Conservation (phyloP, 2,329 filamentous ascomycete species). For the Paraconiothyrium sp. region DNA sequence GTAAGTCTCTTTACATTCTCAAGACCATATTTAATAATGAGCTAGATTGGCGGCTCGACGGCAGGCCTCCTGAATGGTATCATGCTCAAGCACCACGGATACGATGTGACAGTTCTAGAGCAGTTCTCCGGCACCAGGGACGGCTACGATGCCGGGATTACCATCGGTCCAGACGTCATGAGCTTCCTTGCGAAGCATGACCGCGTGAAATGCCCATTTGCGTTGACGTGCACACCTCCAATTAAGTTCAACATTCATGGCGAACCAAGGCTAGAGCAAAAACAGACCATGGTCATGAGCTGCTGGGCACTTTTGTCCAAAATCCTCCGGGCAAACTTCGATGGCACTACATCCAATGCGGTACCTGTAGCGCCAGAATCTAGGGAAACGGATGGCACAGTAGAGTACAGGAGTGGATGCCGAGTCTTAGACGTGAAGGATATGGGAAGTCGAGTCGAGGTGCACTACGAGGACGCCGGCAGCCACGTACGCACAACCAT, state of each 20-base stretch:
- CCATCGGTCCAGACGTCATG: slow-evolving; percentile 8
- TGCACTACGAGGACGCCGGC: slow-evolving; percentile 12
- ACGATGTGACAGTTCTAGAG: slow-evolving; percentile 21
- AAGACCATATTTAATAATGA: background rate
- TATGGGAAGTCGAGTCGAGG: slow-evolving; percentile 12
- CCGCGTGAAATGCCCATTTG: slow-evolving; percentile 7
- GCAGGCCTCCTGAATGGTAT: slow-evolving; percentile 20
- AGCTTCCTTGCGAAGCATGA: slow-evolving; percentile 19
- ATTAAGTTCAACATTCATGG: slow-evolving; percentile 6
- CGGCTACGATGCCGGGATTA: slow-evolving; percentile 19
- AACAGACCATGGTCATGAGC: slow-evolving; percentile 8
- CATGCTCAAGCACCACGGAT: slow-evolving; percentile 24
- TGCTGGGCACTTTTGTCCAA: slow-evolving; percentile 16
- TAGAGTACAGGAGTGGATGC: slow-evolving; percentile 6
- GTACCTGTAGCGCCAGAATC: slow-evolving; percentile 13
- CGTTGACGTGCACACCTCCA: slow-evolving; percentile 1
- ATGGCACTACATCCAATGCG: slow-evolving; percentile 15
- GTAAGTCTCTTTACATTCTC: background rate
- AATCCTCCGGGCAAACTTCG: slow-evolving; percentile 21
- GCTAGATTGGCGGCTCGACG: slow-evolving; percentile 20
- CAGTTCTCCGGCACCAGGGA: slow-evolving; percentile 7
- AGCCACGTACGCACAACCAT: background rate
- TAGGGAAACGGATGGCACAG: slow-evolving; percentile 1
- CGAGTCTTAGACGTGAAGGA: slow-evolving; percentile 15
- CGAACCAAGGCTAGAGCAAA: background rate